Conservation (phyloP, 2,329 filamentous ascomycete species). For the Coniosporium tulheliwenetii region DNA sequence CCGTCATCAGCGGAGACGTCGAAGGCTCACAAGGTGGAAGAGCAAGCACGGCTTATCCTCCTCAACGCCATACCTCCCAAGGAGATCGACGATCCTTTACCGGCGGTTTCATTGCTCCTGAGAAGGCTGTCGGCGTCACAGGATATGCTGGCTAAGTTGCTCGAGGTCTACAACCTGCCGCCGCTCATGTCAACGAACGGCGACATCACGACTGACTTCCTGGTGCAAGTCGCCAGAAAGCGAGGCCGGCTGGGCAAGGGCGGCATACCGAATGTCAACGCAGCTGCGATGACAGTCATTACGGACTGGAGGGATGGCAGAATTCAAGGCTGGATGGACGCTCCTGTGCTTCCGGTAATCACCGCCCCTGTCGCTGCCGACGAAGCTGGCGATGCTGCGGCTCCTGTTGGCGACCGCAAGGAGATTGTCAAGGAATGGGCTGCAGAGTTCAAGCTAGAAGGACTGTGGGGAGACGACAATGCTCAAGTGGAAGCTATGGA, state of each 20-base stretch:
- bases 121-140: conserved; percentile 59
- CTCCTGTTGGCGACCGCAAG: conserved; percentile 48
- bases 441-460: conserved; percentile 87
- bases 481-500: conserved; percentile 13
- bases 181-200: conserved; percentile 54
- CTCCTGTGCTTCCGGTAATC: conserved; percentile 51
- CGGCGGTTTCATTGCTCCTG: conserved; percentile 73
- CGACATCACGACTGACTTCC: conserved; percentile 75
- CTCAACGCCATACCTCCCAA: conserved; percentile 87
- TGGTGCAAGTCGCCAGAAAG: conserved; percentile 90
- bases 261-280: conserved; percentile 74
- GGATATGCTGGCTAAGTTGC: conserved; percentile 62
- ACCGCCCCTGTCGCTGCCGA: conserved; percentile 12
- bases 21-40: conserved; percentile 41
- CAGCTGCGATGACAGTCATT: conserved; percentile 82
- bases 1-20: conserved; percentile 32
- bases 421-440: conserved; percentile 87
- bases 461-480: conserved; percentile 62
- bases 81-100: conserved; percentile 83
- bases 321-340: conserved; percentile 81
- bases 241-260: conserved; percentile 76
- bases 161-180: conserved; percentile 71
- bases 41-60: conserved; percentile 67
- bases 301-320: conserved; percentile 95
- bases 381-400: conserved; percentile 13